Percentiles rank a stretch among this genome's conserved stretches.
Conservation (phyloP, 345 rosid genomes). For the Lenwebbia sp. region DNA sequence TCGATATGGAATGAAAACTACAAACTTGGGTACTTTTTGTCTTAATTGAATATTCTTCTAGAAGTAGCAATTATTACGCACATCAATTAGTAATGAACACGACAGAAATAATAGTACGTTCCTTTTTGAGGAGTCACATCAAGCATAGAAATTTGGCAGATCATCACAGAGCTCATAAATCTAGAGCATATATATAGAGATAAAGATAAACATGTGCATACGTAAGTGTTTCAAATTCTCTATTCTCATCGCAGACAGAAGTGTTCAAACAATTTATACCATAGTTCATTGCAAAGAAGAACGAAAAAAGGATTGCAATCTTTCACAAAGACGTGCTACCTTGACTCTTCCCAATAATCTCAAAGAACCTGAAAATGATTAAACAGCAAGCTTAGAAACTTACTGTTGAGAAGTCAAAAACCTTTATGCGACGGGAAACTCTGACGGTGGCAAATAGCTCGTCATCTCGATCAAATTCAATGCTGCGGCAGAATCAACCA, state of each 20-base stretch:
- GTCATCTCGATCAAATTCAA: constrained; percentile 96
- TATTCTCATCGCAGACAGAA: not conserved
- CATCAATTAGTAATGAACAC: too few species aligned
- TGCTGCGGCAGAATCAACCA: constrained; percentile 38
- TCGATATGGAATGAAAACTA: too few species aligned
- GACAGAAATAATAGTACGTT: too few species aligned
- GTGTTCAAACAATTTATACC: not conserved
- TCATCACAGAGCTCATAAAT: too few species aligned
- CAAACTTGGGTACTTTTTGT: too few species aligned
- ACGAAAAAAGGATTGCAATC: not conserved
- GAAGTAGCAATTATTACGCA: too few species aligned
- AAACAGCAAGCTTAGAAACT: constrained; percentile 6
- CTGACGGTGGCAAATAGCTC: constrained; percentile 96
- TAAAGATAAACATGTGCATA: not conserved
- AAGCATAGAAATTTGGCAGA: too few species aligned
- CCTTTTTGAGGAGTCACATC: too few species aligned
- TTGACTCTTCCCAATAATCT: not conserved
- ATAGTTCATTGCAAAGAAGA: not conserved
- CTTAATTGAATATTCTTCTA: too few species aligned
- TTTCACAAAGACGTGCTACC: not conserved
- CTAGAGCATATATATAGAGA: too few species aligned
- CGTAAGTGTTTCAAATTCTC: not conserved
- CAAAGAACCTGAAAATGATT: not conserved
- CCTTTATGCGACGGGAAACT: constrained; percentile 89
- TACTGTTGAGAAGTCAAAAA: constrained; percentile 87